Conservation (phyloP, 805 yeast genomes). For the Sugiyamaella marilandica region DNA sequence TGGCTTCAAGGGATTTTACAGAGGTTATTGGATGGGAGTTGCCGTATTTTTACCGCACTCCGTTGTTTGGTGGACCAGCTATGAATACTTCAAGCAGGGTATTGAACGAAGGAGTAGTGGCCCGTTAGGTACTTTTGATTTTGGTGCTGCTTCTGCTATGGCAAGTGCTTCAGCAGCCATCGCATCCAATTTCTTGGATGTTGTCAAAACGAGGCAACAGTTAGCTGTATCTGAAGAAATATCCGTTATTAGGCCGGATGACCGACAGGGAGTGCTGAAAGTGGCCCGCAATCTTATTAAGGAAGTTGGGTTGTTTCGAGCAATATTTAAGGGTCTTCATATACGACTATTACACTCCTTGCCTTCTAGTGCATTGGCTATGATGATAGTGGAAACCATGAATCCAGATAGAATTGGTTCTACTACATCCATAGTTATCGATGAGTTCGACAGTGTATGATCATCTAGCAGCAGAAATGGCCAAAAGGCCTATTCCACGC, state of each 20-base stretch:
- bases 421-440: neutral
- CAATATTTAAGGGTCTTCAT: constrained; percentile 35
- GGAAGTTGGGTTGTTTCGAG: constrained; percentile 35
- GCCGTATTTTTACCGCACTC: constrained; percentile 41
- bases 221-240: constrained; percentile 39
- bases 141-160: constrained; percentile 33
- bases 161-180: constrained; percentile 36
- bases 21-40: constrained; percentile 57
- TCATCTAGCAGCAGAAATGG: no score
- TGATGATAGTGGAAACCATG: constrained; percentile 38
- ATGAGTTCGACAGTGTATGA: neutral
- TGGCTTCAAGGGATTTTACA: constrained; percentile 72
- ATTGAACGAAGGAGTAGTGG: constrained; percentile 4
- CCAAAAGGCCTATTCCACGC: no score
- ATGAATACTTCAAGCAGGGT: constrained; percentile 15
- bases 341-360: constrained; percentile 35
- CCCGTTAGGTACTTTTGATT: constrained; percentile 23
- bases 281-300: constrained; percentile 35
- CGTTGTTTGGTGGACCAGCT: constrained; percentile 39
- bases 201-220: constrained; percentile 43
- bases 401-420: constrained; percentile 31
- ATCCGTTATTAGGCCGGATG: constrained; percentile 35
- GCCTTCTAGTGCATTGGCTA: constrained; percentile 38
- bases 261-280: constrained; percentile 29
- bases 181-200: constrained; percentile 38